A percentile compares a stretch with the other conserved stretches of the same genome.
Conservation (phyloP, 768 basidiomycete species). For the Macrolepiota albuminosa region DNA sequence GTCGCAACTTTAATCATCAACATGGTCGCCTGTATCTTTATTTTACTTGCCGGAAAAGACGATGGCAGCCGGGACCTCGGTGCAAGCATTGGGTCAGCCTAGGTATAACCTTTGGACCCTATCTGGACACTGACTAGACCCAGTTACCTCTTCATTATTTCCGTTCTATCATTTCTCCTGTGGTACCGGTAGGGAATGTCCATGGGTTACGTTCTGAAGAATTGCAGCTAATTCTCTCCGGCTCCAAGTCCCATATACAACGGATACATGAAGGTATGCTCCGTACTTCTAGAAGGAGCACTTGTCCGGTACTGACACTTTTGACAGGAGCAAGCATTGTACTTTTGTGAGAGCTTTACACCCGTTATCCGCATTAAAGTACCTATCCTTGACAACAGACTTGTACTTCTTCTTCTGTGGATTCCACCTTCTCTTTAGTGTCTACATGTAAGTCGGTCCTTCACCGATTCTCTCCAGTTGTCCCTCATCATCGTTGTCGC, state of each 20-base stretch:
- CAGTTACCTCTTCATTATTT: slow-evolving; percentile 79
- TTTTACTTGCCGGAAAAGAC: slow-evolving; percentile 71
- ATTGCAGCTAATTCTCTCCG: background rate
- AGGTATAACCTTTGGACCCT: slow-evolving; percentile 10
- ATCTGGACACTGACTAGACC: slow-evolving; percentile 19
- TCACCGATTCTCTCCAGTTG: slow-evolving; percentile 17
- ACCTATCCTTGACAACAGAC: slow-evolving; percentile 48
- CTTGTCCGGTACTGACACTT: slow-evolving; percentile 15
- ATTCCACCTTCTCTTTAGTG: slow-evolving; percentile 88
- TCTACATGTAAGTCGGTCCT: slow-evolving; percentile 73
- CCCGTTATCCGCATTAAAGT: slow-evolving; percentile 20
- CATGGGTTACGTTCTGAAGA: background rate
- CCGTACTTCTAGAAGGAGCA: slow-evolving; percentile 9
- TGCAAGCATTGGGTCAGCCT: slow-evolving; percentile 71
- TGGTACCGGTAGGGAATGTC: slow-evolving; percentile 79
- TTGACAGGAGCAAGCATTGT: slow-evolving; percentile 82
- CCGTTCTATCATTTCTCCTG: slow-evolving; percentile 76
- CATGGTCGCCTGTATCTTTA: slow-evolving; percentile 83
- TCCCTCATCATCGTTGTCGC: slow-evolving; percentile 22
- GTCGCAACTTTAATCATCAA: slow-evolving; percentile 79
- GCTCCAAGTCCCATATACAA: slow-evolving; percentile 85
- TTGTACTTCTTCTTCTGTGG: slow-evolving; percentile 96
- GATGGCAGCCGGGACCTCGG: slow-evolving; percentile 81
- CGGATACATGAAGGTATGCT: slow-evolving; percentile 88
- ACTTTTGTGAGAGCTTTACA: slow-evolving; percentile 67